These are phyloP conservation scores for Eimeria praecox DNA, from an alignment of 169 alveolate species.

Conservation along the genomic window DNA sequence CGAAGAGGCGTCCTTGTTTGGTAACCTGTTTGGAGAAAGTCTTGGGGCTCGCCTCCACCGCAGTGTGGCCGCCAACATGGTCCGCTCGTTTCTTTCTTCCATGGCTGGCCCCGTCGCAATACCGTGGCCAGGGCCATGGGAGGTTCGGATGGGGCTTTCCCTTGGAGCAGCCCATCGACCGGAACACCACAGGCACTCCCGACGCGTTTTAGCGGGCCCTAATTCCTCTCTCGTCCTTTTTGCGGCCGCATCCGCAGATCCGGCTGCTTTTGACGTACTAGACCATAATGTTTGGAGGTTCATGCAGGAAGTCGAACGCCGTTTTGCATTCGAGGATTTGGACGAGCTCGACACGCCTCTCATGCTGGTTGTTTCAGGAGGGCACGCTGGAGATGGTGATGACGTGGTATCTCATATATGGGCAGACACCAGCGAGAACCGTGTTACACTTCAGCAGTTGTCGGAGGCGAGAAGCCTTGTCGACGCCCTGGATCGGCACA, in stretches of 20 bases:
- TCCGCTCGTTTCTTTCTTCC: constrained; percentile 39
- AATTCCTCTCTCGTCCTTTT: background rate
- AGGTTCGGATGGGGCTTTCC: background rate
- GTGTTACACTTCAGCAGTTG: constrained; percentile 26
- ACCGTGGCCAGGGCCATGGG: constrained; percentile 31
- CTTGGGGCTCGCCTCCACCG: constrained; percentile 29
- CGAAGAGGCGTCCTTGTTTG: background rate
- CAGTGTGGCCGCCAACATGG: constrained; percentile 20
- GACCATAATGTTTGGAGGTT: constrained; percentile 23
- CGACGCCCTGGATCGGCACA: constrained; percentile 7
- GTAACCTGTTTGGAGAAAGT: background rate
- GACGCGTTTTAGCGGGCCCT: background rate
- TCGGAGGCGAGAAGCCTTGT: constrained; percentile 9
- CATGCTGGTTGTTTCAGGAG: constrained; percentile 36
- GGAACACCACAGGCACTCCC: constrained; percentile 11
- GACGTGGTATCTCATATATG: background rate
- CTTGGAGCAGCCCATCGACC: background rate
- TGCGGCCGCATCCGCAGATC: constrained; percentile 1
- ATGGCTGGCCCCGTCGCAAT: background rate
- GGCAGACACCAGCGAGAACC: background rate
- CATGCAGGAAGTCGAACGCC: constrained; percentile 22
- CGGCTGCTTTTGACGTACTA: background rate
- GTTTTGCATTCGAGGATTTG: background rate
- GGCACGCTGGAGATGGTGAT: constrained; percentile 32
- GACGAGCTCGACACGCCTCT: constrained; percentile 45